phyloP scores from a whole-genome alignment of 2,329 filamentous ascomycete genomes.

The Cladophialophora exuberans region DNA sequence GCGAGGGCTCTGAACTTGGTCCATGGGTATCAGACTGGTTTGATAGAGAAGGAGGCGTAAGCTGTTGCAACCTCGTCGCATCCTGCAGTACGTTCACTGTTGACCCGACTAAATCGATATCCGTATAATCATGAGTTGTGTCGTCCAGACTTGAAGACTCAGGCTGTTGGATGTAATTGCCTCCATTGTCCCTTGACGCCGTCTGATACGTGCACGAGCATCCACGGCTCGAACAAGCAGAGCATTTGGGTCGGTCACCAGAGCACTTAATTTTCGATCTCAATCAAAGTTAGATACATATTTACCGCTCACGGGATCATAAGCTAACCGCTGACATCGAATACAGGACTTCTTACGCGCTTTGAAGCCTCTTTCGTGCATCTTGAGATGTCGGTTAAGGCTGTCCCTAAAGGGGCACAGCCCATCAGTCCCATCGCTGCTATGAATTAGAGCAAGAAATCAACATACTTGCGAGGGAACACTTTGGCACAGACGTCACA shows the following conservation, averaged over 20 bases:
- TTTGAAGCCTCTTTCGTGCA: conserved; percentile 1
- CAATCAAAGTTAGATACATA: not conserved
- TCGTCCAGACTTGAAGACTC: too few relatives aligned
- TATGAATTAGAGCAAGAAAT: not conserved
- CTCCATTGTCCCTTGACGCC: too few relatives aligned
- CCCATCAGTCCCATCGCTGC: too few relatives aligned
- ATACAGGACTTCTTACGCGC: not conserved
- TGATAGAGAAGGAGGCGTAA: too few relatives aligned
- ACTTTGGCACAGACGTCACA: not conserved
- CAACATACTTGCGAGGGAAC: conserved; percentile 3
- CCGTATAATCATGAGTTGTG: too few relatives aligned
- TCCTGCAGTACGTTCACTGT: too few relatives aligned
- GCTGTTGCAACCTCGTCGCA: too few relatives aligned
- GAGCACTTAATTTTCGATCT: conserved; percentile 10
- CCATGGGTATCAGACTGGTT: too few relatives aligned
- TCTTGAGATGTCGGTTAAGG: conserved; percentile 11
- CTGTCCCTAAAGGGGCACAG: conserved; percentile 6
- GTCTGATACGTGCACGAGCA: not conserved
- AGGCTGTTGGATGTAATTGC: too few relatives aligned
- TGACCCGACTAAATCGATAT: too few relatives aligned
- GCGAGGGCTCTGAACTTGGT: too few relatives aligned
- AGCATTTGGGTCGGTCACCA: conserved; percentile 6
- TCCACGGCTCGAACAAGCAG: not conserved
- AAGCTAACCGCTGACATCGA: conserved; percentile 3
- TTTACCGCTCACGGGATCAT: not conserved